Percentiles rank a stretch among this genome's conserved stretches.
Conservation (phyloP, 108 stramenopile species). For the Mayamaea pseudoterrestris region DNA sequence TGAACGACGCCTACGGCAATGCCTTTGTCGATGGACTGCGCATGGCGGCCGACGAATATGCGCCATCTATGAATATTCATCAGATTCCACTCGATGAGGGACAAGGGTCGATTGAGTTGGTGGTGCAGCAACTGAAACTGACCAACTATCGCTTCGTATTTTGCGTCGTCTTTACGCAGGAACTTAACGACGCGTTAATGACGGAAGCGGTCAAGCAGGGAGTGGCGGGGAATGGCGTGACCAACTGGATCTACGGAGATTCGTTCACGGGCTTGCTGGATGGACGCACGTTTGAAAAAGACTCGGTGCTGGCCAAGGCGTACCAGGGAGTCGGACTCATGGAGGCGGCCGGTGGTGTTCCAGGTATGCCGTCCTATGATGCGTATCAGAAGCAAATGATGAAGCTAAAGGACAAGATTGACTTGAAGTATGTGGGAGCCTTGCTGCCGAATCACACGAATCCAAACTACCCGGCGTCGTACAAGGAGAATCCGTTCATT, state of each 20-base stretch:
- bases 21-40: slow-evolving; percentile 28
- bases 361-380: slow-evolving; percentile 4
- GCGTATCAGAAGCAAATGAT: background rate
- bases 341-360: background rate
- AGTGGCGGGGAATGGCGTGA: slow-evolving; percentile 31
- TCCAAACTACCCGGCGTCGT: background rate
- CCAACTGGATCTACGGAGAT: slow-evolving; percentile 39
- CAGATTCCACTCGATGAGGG: background rate
- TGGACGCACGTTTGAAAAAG: slow-evolving; percentile 15
- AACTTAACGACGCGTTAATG: slow-evolving; percentile 16
- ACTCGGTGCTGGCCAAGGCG: slow-evolving; percentile 16
- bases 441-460: background rate
- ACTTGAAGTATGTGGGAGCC: background rate
- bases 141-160: slow-evolving; percentile 13
- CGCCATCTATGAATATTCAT: slow-evolving; percentile 24
- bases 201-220: slow-evolving; percentile 19
- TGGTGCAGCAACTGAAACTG: background rate
- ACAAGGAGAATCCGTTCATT: background rate
- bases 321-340: slow-evolving; percentile 9
- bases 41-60: slow-evolving; percentile 9
- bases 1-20: slow-evolving; percentile 46
- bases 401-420: background rate
- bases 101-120: background rate
- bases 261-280: slow-evolving; percentile 6
- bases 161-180: slow-evolving; percentile 5